Evolutionary conservation across 1,284 basidiomycete species (phyloP), one percentile per base, ranked within the genome.

Genomic region (Sporisorium exsertum): DNA sequence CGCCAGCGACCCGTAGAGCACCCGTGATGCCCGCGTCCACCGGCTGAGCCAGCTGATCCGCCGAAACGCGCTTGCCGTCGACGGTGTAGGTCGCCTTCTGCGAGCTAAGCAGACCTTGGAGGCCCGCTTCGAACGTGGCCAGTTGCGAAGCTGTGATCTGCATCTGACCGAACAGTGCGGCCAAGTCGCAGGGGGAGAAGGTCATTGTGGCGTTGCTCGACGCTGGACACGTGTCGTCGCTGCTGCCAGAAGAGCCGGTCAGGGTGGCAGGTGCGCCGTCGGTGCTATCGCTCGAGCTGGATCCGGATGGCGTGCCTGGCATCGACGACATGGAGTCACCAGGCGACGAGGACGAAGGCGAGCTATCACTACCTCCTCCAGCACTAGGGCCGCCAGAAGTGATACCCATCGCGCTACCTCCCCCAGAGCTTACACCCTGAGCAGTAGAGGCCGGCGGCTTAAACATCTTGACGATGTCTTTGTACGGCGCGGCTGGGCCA

Each of bases 131-230:
- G 29, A 75, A 70, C 2, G 32, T 58, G n/a, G 65, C 66, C 3
- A 67, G 54, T 24, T 75, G 72, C 24, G 60, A 35, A 13, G 52
- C 16, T 5, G 62, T 70, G 50, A 69, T 45, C 22, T 62, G 15
- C 72, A 75, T 75, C 2, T 50, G 32, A 1, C 24, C 47, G n/a
- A 75, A 42, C 7, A 75, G 45, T 3, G 57, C 42, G 3, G 62
- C 54, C 3, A 75, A 13, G 29, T 75, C 72, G 58, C 64, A 71
- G 7, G 65, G 60, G 0, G 64, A 20, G 53, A 75, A 58, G 16
- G 50, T 40, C 24, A 75, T 33, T 2, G 50, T 55, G 0, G 72
- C 49, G n/a, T 58, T 57, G 9, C 45, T 40, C 12, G 45, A 16
- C 6, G 64, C 49, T 2, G 70, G 52, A 37, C 70, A 72, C 24